A percentile compares a stretch with the other conserved stretches of the same genome.
Evolutionary conservation across 2,329 filamentous ascomycete genomes (phyloP).

Genomic region (Colletotrichum godetiae): DNA sequence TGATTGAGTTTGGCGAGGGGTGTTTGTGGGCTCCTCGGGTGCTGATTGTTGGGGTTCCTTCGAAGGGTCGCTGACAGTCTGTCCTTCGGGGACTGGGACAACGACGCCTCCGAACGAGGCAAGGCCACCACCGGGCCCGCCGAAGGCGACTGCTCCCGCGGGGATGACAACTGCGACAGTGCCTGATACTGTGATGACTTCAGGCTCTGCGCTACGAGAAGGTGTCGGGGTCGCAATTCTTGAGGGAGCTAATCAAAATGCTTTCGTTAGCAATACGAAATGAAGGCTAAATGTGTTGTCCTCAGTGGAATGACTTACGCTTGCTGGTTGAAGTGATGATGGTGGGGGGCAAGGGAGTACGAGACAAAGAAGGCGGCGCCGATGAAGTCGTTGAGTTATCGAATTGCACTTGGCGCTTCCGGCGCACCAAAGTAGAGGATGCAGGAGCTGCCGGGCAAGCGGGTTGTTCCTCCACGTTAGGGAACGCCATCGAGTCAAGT

Average conservation of each 20-base stretch:
- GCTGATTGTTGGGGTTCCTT: not conserved
- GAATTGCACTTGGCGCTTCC: not conserved
- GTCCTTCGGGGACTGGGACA: slow-evolving; percentile 5
- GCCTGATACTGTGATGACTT: not conserved
- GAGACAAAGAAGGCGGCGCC: not conserved
- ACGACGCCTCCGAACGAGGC: slow-evolving; percentile 10
- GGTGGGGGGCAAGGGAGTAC: not conserved
- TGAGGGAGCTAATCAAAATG: not conserved
- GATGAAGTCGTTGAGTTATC: not conserved
- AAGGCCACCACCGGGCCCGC: not conserved
- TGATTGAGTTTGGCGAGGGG: not conserved
- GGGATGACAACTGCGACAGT: not conserved
- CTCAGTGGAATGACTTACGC: not conserved
- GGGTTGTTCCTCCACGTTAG: not conserved
- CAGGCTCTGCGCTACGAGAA: not conserved
- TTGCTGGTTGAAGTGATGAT: not conserved
- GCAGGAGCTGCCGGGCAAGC: not conserved
- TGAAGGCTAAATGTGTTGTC: too few relatives aligned
- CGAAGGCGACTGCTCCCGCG: not conserved
- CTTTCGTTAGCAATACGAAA: not conserved
- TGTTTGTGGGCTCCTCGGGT: not conserved
- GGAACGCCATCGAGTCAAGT: not conserved
- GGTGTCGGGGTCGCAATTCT: not conserved
- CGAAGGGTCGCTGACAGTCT: slow-evolving; percentile 12
- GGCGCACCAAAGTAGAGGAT: not conserved